Percentiles rank a stretch among this genome's conserved stretches.
phyloP scores from a whole-genome alignment of 805 yeast genomes.

The Schwanniomyces yamadae region DNA sequence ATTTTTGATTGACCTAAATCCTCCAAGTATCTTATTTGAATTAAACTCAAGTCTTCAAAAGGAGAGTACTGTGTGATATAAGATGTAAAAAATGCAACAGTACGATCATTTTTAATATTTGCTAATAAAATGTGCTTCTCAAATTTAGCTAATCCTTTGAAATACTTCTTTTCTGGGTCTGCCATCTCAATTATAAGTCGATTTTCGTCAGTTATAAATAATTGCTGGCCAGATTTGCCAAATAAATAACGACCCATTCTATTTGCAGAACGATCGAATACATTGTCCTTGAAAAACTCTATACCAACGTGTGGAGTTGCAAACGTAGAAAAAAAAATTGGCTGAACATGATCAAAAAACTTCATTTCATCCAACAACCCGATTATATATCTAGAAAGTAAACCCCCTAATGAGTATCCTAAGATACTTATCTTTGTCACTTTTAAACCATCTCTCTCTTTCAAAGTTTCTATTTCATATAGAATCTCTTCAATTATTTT shows the following conservation, averaged over 20 bases:
- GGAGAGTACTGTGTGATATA: conserved; percentile 74
- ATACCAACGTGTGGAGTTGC: conserved; percentile 48
- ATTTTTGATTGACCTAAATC: conserved; percentile 43
- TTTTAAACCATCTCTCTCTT: conserved; percentile 22
- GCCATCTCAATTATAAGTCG: conserved; percentile 52
- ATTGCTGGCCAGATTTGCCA: conserved; percentile 37
- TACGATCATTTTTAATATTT: conserved; percentile 76
- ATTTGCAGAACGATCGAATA: conserved; percentile 35
- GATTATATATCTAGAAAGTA: conserved; percentile 75
- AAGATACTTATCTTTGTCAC: conserved; percentile 72
- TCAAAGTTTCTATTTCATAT: conserved; percentile 40
- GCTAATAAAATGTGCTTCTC: conserved; percentile 61
- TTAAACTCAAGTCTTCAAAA: conserved; percentile 54
- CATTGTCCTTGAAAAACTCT: conserved; percentile 31
- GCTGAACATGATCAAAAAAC: conserved; percentile 35
- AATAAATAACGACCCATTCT: conserved; percentile 31
- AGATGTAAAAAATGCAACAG: conserved; percentile 85
- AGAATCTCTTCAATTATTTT: conserved; percentile 36
- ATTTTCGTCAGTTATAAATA: conserved; percentile 39
- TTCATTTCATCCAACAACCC: conserved; percentile 47
- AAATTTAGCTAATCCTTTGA: conserved; percentile 57
- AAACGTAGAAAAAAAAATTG: conserved; percentile 40
- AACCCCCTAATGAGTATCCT: conserved; percentile 90
- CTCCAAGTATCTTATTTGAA: conserved; percentile 48
- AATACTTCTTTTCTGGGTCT: conserved; percentile 49